Evolutionary conservation across 495 filamentous ascomycete genomes (phyloP).

Genomic region (Penicillium verhagenii): DNA sequence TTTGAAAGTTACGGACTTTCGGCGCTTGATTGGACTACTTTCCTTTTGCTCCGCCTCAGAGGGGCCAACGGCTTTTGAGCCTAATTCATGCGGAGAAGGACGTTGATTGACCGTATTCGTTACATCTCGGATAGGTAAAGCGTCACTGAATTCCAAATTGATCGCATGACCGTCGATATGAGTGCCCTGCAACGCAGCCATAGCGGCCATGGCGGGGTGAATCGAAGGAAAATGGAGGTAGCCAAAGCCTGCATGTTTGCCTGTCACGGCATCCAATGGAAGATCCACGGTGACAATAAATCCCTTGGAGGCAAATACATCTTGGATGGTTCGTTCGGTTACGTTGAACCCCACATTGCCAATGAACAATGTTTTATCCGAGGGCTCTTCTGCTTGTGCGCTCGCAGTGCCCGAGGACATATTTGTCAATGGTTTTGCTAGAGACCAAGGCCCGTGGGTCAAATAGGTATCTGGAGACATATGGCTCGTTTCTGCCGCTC

Average conservation of each 20-base stretch:
- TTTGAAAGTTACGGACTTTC: constrained; percentile 22
- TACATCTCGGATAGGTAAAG: constrained; percentile 24
- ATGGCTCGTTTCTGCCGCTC: background rate
- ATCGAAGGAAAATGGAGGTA: constrained; percentile 78
- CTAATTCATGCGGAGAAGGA: background rate
- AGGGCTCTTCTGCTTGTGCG: constrained; percentile 26
- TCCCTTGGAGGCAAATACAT: constrained; percentile 73
- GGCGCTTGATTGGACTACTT: constrained; percentile 4
- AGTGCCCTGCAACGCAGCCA: constrained; percentile 70
- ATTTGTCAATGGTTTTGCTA: background rate
- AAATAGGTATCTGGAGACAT: background rate
- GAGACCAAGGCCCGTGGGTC: background rate
- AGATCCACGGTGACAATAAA: constrained; percentile 73
- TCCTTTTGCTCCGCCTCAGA: background rate
- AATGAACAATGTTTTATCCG: constrained; percentile 80
- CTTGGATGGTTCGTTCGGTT: constrained; percentile 66
- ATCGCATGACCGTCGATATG: constrained; percentile 78
- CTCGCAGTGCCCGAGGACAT: background rate
- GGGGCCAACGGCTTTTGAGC: background rate
- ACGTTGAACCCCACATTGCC: constrained; percentile 88
- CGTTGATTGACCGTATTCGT: background rate
- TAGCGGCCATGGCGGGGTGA: constrained; percentile 75
- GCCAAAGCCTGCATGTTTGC: constrained; percentile 86
- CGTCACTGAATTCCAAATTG: constrained; percentile 78
- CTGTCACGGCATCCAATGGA: constrained; percentile 78